These are phyloP conservation scores for Shiraia bambusicola DNA, from an alignment of 2,329 filamentous ascomycete genomes.

Conservation along the genomic window DNA sequence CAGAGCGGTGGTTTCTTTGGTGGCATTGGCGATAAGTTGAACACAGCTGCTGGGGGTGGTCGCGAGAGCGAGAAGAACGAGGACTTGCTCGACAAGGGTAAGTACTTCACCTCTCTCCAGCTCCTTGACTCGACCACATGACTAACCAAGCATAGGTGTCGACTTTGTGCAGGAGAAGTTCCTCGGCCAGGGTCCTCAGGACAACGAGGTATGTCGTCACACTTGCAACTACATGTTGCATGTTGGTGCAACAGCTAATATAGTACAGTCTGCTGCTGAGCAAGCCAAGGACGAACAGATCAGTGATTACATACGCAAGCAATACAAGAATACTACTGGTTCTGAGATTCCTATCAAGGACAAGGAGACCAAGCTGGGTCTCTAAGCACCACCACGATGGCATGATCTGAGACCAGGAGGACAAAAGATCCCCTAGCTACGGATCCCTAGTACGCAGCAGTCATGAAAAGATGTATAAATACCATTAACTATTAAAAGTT, in stretches of 20 bases:
- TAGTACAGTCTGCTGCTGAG: constrained; percentile 60
- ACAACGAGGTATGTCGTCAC: constrained; percentile 47
- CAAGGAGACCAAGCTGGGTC: constrained; percentile 55
- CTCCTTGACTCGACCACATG: constrained; percentile 2
- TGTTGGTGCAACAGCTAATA: constrained; percentile 11
- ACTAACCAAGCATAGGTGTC: constrained; percentile 56
- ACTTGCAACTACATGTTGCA: too few species aligned
- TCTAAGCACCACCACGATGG: background rate
- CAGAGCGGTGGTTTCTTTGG: constrained; percentile 53
- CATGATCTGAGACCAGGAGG: constrained; percentile 9
- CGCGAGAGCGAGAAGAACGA: constrained; percentile 77
- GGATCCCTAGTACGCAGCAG: constrained; percentile 11
- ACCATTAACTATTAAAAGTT: background rate
- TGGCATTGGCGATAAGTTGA: constrained; percentile 69
- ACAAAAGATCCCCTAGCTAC: constrained; percentile 16
- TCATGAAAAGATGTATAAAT: constrained; percentile 12
- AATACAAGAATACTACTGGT: constrained; percentile 71
- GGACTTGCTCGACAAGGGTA: constrained; percentile 80
- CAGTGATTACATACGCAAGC: constrained; percentile 67
- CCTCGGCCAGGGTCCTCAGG: constrained; percentile 67
- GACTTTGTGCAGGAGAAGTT: constrained; percentile 77
- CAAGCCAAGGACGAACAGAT: constrained; percentile 84
- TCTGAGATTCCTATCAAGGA: constrained; percentile 70
- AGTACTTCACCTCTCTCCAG: background rate
- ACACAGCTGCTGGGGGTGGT: constrained; percentile 71